Evolutionary conservation across 2,329 filamentous ascomycete genomes (phyloP), one percentile per base, ranked within the genome.

Genomic region (Sclerotinia subarctica): DNA sequence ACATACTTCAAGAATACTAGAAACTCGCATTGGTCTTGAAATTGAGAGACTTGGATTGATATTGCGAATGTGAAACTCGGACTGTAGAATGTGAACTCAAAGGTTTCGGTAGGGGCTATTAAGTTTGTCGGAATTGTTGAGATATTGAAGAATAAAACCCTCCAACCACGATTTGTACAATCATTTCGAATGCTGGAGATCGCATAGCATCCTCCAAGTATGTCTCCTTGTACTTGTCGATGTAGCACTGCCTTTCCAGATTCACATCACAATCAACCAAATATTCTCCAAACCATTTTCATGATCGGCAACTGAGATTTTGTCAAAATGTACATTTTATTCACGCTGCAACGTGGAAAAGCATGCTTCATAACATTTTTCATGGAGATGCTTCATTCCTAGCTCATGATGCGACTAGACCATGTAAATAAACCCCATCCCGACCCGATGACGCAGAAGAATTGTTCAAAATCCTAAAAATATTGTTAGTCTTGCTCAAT

Each of bases 391-490:
- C 54, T 60, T 49, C 44, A 66, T 66, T 66, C 64, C 64, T 73
- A 71, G 72, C 72, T 73, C 69, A 64, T 72, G 69, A 73, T 72
- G 68, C 67, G 68, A 72, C 72, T 74, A 72, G 73, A 73, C 73
- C 72, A 69, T 66, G 53, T 56, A 71, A 76, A 73, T 62, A 62
- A 73, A 74, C 74, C 76, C 72, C 72, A 73, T 72, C 70, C 76
- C 72, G 72, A 76, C 73, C 74, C 73, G 69, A 72, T 74, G 70
- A 74, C 71, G 73, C 70, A 73, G 71, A 72, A 71, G 74, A 77
- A 77, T 72, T 70, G 72, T 76, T 78, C 74, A 78, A 78, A 78
- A 78, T 75, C 77, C 77, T 78, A 52, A 66, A 64, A 66, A 24
- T 3, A 64, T 19, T 19, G 46, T 62, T 60, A 51, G 54, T 59